These are phyloP conservation scores for Claviceps sp. DNA, from an alignment of 2,329 filamentous ascomycete species.

Conservation along the genomic window DNA sequence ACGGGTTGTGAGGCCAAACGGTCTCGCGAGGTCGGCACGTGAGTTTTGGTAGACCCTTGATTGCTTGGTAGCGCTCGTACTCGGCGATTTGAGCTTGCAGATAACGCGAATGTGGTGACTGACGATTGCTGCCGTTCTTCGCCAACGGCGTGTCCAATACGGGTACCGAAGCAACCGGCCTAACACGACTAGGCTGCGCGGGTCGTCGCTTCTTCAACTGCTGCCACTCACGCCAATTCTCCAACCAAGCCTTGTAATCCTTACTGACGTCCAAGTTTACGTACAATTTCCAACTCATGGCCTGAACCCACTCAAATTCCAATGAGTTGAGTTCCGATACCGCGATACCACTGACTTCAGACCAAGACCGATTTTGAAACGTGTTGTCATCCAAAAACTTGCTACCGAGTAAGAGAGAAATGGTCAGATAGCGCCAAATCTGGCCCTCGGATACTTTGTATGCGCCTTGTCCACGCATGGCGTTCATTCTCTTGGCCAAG, in stretches of 20 bases:
- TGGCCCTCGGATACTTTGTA: constrained; percentile 53
- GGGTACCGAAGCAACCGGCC: constrained; percentile 33
- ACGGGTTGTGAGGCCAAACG: constrained; percentile 31
- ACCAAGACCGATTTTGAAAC: constrained; percentile 94
- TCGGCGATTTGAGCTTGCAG: constrained; percentile 42
- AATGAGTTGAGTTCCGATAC: constrained; percentile 73
- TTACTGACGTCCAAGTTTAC: constrained; percentile 69
- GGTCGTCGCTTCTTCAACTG: constrained; percentile 40
- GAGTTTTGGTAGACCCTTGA: constrained; percentile 27
- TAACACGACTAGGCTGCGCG: constrained; percentile 34
- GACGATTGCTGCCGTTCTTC: constrained; percentile 25
- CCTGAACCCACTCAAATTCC: constrained; percentile 76
- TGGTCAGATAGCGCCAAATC: constrained; percentile 77
- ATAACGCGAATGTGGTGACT: constrained; percentile 30
- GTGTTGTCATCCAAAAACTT: constrained; percentile 97
- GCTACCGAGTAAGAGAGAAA: constrained; percentile 74
- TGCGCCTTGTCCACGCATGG: constrained; percentile 43
- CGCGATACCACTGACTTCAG: constrained; percentile 81
- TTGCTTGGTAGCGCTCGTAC: constrained; percentile 33
- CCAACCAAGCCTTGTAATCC: constrained; percentile 51
- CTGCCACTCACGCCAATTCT: constrained; percentile 46
- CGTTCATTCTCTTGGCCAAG: constrained; percentile 68
- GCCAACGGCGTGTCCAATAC: constrained; percentile 31
- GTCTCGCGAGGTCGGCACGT: constrained; percentile 32
- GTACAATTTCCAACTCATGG: constrained; percentile 75